These are phyloP conservation scores for Fraxinus angustifolia DNA, from an alignment of 305 asterid genomes.

Conservation along the genomic window DNA sequence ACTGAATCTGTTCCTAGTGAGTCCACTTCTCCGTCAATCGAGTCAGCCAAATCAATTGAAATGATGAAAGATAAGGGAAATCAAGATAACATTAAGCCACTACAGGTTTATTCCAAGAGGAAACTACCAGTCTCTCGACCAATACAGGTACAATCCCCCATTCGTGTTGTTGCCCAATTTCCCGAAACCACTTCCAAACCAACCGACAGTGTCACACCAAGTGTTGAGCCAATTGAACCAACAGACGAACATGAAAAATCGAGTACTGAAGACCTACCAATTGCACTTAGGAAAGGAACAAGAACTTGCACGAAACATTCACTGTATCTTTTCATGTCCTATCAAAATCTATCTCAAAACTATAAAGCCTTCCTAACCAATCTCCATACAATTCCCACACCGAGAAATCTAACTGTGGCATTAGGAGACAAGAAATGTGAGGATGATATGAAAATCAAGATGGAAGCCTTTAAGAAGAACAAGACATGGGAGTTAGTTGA, in stretches of 20 bases:
- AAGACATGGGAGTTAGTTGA: background rate
- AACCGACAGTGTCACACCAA: background rate
- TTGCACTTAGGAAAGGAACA: background rate
- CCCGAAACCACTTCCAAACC: background rate
- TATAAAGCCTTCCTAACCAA: background rate
- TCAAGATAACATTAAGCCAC: background rate
- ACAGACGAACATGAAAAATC: too few species aligned
- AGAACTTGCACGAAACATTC: background rate
- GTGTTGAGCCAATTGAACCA: background rate
- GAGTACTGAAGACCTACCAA: background rate
- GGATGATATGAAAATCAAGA: background rate
- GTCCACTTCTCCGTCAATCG: background rate
- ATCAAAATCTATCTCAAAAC: background rate
- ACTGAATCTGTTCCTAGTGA: background rate
- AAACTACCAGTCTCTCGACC: too few species aligned
- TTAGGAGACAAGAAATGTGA: background rate
- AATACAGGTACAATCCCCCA: too few species aligned
- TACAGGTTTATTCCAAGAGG: too few species aligned
- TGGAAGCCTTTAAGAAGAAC: background rate
- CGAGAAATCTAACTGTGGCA: background rate
- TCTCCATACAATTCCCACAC: background rate
- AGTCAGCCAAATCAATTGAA: background rate
- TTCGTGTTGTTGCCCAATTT: background rate
- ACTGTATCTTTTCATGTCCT: background rate
- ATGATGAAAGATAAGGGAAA: background rate